A percentile compares a stretch with the other conserved stretches of the same genome.
Evolutionary conservation across 1,139 yeast genomes (phyloP).

Genomic region (Kodamaea alishanica): DNA sequence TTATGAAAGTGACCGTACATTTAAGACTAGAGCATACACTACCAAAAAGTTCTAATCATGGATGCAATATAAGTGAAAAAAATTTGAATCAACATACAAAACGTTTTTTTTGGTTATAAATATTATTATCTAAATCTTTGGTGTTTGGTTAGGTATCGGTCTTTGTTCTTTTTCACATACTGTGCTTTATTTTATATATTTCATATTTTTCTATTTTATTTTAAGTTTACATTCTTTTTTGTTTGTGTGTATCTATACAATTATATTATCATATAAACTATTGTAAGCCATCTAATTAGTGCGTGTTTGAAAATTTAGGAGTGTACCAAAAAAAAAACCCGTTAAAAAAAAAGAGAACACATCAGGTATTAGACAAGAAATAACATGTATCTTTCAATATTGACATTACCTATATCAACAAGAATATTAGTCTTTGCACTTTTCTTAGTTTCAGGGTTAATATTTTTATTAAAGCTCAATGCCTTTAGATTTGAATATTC

Average conservation of each 20-base stretch:
- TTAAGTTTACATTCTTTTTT: no score
- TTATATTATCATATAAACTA: no score
- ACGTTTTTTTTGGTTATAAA: no score
- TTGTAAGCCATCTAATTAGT: no score
- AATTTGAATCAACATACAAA: no score
- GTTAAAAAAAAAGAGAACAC: neutral
- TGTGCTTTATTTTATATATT: constrained; percentile 10
- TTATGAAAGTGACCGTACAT: constrained; percentile 53
- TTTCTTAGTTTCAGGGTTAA: constrained; percentile 20
- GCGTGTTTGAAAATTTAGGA: neutral
- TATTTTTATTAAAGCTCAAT: constrained; percentile 29
- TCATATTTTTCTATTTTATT: constrained; percentile 1
- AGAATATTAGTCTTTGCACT: constrained; percentile 22
- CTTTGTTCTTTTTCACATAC: no score
- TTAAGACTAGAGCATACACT: constrained; percentile 52
- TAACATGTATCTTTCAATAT: constrained; percentile 3
- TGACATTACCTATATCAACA: constrained; percentile 7
- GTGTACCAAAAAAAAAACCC: neutral
- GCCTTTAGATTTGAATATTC: constrained; percentile 8
- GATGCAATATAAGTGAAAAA: no score
- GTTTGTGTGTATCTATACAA: no score
- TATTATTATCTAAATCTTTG: no score
- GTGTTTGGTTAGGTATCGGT: no score
- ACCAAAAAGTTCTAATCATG: constrained; percentile 49
- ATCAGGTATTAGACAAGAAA: neutral